phyloP scores from a whole-genome alignment of 176 grass and related monocot genomes.

The Chloris gayana region DNA sequence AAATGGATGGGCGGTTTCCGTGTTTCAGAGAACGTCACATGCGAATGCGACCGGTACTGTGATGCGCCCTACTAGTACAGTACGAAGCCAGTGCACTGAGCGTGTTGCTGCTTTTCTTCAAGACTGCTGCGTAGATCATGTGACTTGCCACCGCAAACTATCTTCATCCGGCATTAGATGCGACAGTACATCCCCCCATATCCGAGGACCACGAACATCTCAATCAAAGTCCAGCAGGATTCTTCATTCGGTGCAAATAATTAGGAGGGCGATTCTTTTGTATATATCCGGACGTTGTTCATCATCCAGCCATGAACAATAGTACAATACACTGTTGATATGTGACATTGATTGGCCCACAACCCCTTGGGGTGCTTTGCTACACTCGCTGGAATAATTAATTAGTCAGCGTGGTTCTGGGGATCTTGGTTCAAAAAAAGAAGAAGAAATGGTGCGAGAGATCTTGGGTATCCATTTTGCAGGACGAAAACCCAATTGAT shows the following conservation, averaged over 20 bases:
- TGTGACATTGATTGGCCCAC: constrained; percentile 14
- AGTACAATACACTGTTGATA: background rate
- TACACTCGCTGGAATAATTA: background rate
- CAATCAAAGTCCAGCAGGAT: too few species aligned
- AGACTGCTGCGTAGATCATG: constrained; percentile 3
- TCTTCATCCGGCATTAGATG: background rate
- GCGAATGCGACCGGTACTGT: background rate
- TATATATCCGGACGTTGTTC: background rate
- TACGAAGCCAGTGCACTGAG: too few species aligned
- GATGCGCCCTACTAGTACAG: too few species aligned
- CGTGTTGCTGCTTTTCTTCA: too few species aligned
- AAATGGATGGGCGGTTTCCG: background rate
- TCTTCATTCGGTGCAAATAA: background rate
- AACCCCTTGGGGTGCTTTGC: background rate
- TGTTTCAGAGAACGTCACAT: constrained; percentile 8
- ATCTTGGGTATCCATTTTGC: too few species aligned
- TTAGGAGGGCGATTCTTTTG: background rate
- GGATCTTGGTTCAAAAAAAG: too few species aligned
- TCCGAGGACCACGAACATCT: too few species aligned
- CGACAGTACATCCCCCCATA: too few species aligned
- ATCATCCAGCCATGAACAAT: background rate
- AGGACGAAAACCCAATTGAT: too few species aligned
- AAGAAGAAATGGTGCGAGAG: too few species aligned
- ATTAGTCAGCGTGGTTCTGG: too few species aligned
- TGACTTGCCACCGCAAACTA: constrained; percentile 6